A percentile compares a stretch with the other conserved stretches of the same genome.
phyloP scores from a whole-genome alignment of 108 stramenopile species.

The Asterionellopsis glacialis region DNA sequence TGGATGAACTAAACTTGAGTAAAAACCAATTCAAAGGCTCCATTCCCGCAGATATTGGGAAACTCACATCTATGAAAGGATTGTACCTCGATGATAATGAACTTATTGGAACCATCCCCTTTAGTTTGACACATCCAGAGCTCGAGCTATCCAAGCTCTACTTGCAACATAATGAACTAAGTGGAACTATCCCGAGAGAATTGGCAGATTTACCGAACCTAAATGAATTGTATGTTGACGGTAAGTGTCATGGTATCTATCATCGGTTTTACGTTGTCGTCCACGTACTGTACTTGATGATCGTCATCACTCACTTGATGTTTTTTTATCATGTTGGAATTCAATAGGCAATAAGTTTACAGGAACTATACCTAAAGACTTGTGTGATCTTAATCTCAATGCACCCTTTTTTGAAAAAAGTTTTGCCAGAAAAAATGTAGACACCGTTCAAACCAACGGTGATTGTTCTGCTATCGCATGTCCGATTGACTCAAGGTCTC shows the following conservation, averaged over 20 bases:
- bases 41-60: constrained; percentile 5
- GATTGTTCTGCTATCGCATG: constrained; percentile 34
- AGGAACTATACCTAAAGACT: constrained; percentile 5
- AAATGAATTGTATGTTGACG: constrained; percentile 37
- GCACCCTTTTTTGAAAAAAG: constrained; percentile 21
- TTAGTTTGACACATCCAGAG: constrained; percentile 15
- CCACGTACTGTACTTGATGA: not conserved
- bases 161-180: constrained; percentile 45
- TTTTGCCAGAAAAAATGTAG: too few relatives aligned
- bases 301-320: not conserved
- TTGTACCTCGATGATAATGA: constrained; percentile 36
- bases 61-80: constrained; percentile 1
- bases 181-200: constrained; percentile 17
- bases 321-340: not conserved
- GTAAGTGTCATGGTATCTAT: constrained; percentile 8
- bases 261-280: not conserved
- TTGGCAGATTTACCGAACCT: constrained; percentile 22
- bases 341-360: constrained; percentile 25
- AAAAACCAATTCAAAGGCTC: constrained; percentile 4
- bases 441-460: not conserved
- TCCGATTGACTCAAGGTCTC: constrained; percentile 25
- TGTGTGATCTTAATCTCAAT: constrained; percentile 37
- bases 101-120: constrained; percentile 39
- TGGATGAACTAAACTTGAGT: constrained; percentile 7
- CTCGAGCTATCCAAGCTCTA: constrained; percentile 23